phyloP scores from a whole-genome alignment of 257 asterid genomes.

The Solanum arcanum region DNA sequence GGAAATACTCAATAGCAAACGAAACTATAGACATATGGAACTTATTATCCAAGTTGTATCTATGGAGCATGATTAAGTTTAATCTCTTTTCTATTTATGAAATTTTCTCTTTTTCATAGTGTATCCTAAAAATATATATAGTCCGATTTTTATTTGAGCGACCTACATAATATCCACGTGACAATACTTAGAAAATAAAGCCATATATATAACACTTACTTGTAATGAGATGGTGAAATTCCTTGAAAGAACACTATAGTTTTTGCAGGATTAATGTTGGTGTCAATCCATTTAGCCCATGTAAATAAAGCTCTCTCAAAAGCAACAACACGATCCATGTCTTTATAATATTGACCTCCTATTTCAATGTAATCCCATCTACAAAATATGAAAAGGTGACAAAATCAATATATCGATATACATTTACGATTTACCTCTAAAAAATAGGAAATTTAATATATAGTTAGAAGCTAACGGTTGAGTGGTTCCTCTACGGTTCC shows the following conservation, averaged over 20 bases:
- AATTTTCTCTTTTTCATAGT: no score
- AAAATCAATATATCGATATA: no score
- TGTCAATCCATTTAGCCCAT: constrained; percentile 80
- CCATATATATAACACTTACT: constrained; percentile 18
- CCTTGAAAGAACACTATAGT: constrained; percentile 79
- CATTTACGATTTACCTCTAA: no score
- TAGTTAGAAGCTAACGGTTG: constrained; percentile 43
- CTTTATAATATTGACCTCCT: constrained; percentile 47
- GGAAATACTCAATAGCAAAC: no score
- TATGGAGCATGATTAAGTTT: no score
- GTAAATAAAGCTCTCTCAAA: constrained; percentile 66
- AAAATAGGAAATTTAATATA: no score
- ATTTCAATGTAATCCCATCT: constrained; percentile 65
- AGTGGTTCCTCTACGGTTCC: constrained; percentile 64
- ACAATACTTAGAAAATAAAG: background rate
- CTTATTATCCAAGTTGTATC: no score
- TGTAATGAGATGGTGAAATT: constrained; percentile 90
- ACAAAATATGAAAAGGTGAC: background rate
- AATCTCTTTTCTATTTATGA: no score
- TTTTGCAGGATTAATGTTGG: constrained; percentile 55
- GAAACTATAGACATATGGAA: no score
- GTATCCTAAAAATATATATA: no score
- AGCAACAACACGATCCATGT: constrained; percentile 75
- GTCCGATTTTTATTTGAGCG: background rate
- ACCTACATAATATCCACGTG: background rate